These are phyloP conservation scores for Amaranthus palmeri DNA, from an alignment of 148 eudicot species.

Conservation along the genomic window DNA sequence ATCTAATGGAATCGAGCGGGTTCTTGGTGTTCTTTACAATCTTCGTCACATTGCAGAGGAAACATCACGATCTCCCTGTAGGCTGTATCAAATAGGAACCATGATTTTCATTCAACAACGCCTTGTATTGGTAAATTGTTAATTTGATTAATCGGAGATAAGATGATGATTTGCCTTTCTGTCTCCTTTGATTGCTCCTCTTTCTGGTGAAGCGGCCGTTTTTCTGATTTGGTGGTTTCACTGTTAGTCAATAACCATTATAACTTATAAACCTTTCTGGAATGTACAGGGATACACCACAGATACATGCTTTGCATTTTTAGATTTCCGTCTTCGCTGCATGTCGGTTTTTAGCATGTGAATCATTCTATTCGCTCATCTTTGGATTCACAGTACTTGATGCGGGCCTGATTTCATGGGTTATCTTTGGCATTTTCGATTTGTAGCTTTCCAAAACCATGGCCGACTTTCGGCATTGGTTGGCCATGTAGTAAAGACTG, in stretches of 20 bases:
- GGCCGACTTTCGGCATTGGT: too few relatives aligned
- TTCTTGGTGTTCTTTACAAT: constrained; percentile 13
- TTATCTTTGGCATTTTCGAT: too few relatives aligned
- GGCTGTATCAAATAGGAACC: constrained; percentile 17
- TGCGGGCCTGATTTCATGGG: too few relatives aligned
- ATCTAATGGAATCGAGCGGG: constrained; percentile 22
- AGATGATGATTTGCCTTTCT: constrained; percentile 9
- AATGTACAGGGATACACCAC: constrained; percentile 8
- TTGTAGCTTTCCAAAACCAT: too few relatives aligned
- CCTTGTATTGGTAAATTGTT: constrained; percentile 13
- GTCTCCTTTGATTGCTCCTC: constrained; percentile 5
- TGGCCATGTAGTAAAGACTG: too few relatives aligned
- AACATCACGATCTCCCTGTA: constrained; percentile 24
- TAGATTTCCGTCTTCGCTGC: not conserved
- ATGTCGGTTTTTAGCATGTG: not conserved
- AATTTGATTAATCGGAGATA: constrained; percentile 15
- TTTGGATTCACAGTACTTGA: too few relatives aligned
- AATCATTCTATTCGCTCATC: too few relatives aligned
- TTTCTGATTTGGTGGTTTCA: constrained; percentile 4
- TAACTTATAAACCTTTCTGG: not conserved
- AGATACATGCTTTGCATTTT: not conserved
- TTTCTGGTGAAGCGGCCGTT: constrained; percentile 6
- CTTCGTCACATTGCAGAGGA: constrained; percentile 16
- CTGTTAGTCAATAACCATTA: not conserved
- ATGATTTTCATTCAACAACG: constrained; percentile 13